Evolutionary conservation across 176 grass and related monocot genomes (phyloP), one percentile per base, ranked within the genome.

Genomic region (Musa acuminata): DNA sequence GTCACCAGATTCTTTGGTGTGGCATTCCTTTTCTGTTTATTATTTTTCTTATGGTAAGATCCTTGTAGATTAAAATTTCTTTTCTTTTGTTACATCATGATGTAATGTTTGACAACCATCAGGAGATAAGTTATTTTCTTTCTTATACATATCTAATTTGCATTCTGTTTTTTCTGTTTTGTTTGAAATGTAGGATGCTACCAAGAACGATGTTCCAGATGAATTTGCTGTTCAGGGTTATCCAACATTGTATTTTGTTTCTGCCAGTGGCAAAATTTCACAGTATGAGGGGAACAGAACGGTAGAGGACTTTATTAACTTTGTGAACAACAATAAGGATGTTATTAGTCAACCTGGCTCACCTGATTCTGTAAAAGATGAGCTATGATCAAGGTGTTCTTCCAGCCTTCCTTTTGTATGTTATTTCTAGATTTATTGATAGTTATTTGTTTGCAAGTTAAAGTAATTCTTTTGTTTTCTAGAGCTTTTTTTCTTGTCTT

Each of bases 241-340:
- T 72, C 95, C 95, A 19, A 99, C 95, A 65, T 8, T 99, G 35
- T 99, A 99, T 80, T 94, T 99, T 0, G 75, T 83, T 62, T 87
- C 88, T 20, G 88, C 95, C 24, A 94, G 90, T 1, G 86, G 90
- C 8, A 91, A 99, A 82, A 13, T 75, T 35, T 55, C 84, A 11
- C 71, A 78, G 0, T 99, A 91, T 0, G 86, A 91, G 0, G 48
- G 84, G 0, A 88, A 81, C 62, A 99, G 95, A 72, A 87, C 90
- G 2, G 69, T 75, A 0, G 88, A 99, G 0, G 88, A 84, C 0
- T 94, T 99, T 7, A 53, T 91, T 0, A 82, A 89, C 19, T 99
- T 74, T 83, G 85, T 99, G 50, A 83, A 74, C 72, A 85, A 85
- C 51, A 94, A 84, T 85, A 99, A 85, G 82, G 90, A 94, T 48